Evolutionary conservation across 192 early-diverging fungal genomes (phyloP).

Genomic region (Haplosporangium gracile): DNA sequence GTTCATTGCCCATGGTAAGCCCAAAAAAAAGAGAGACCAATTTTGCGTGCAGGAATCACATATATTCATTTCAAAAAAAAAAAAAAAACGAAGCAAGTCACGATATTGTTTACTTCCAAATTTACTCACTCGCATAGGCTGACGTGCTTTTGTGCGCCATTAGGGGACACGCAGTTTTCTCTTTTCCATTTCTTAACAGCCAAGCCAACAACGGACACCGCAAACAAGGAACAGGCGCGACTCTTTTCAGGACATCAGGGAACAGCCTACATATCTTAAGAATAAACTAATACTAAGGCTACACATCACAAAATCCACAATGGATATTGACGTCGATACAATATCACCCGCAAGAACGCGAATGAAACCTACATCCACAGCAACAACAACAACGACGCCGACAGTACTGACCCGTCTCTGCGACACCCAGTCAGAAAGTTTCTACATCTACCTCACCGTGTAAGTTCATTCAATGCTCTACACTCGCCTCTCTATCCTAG

Average conservation of each 20-base stretch:
- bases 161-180: neutral
- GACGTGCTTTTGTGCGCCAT: neutral
- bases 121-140: neutral
- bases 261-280: neutral
- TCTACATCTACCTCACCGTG: constrained; percentile 51
- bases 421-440: constrained; percentile 32
- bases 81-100: constrained; percentile 18
- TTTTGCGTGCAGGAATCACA: neutral
- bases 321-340: constrained; percentile 14
- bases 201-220: neutral
- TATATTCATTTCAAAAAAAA: neutral
- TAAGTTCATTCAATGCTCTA: neutral
- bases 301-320: neutral
- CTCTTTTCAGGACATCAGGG: neutral
- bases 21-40: constrained; percentile 6
- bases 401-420: constrained; percentile 32
- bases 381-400: neutral
- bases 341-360: neutral
- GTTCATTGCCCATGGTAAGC: neutral
- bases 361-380: neutral
- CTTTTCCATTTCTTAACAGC: neutral
- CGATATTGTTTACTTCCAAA: neutral
- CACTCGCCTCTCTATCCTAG: too few relatives aligned
- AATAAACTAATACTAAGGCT: neutral
- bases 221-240: neutral